Percentiles rank a stretch among this genome's conserved stretches.
Evolutionary conservation across 192 early-diverging fungal genomes (phyloP).

Genomic region (Allomyces arbusculus): DNA sequence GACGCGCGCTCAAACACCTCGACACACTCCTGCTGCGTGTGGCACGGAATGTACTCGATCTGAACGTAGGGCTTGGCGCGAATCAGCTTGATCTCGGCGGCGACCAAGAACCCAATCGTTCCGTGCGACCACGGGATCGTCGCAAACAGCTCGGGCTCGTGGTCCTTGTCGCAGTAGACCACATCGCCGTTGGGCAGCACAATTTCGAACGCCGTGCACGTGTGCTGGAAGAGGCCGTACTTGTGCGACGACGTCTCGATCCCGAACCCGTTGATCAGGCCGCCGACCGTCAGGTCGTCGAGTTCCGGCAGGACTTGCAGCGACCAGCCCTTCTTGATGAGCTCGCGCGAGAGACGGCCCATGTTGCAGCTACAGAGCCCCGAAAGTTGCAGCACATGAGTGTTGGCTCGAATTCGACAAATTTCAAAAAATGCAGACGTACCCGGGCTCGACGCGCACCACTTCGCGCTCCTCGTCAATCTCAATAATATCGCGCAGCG

Average conservation of each 20-base stretch:
- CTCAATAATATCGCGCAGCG: conserved; percentile 15
- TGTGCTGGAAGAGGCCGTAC: conserved; percentile 18
- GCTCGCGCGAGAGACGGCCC: conserved; percentile 13
- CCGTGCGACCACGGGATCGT: conserved; percentile 21
- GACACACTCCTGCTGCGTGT: conserved; percentile 10
- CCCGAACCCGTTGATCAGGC: conserved; percentile 18
- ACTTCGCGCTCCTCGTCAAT: conserved; percentile 8
- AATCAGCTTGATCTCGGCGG: conserved; percentile 17
- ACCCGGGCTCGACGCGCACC: conserved; percentile 14
- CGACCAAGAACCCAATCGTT: conserved; percentile 16
- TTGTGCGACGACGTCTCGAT: conserved; percentile 20
- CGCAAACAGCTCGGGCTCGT: conserved; percentile 16
- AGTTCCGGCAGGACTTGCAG: conserved; percentile 15
- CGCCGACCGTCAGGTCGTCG: conserved; percentile 20
- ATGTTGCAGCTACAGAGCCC: conserved; percentile 7
- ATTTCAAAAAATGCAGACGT: background rate
- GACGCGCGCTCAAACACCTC: conserved; percentile 3
- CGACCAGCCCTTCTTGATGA: conserved; percentile 15
- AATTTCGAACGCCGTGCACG: conserved; percentile 11
- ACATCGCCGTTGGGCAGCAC: conserved; percentile 13
- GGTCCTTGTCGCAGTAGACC: conserved; percentile 12
- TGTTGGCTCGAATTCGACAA: too few relatives aligned
- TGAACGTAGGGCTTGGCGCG: conserved; percentile 17
- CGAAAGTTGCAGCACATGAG: too few relatives aligned
- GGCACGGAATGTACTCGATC: conserved; percentile 14